Evolutionary conservation across 169 alveolate genomes (phyloP).

Genomic region (Besnoitia besnoiti): DNA sequence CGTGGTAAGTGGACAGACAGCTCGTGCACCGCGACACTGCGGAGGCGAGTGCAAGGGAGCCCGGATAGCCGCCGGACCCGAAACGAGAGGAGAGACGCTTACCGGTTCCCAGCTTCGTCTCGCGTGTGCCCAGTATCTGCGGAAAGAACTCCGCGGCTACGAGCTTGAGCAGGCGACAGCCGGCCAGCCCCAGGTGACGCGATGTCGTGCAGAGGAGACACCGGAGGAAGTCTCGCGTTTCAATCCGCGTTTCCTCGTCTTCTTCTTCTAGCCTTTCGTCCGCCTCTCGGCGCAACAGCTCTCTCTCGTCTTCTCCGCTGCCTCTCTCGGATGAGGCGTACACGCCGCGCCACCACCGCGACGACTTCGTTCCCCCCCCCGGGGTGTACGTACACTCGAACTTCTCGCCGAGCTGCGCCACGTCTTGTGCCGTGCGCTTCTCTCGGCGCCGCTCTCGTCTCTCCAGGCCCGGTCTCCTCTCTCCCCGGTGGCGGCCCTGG

Average conservation of each 20-base stretch:
- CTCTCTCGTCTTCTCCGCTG: no score
- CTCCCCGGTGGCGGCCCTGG: neutral
- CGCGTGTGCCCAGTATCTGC: constrained; percentile 69
- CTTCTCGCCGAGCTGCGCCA: neutral
- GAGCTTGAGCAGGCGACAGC: constrained; percentile 60
- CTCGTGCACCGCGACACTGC: neutral
- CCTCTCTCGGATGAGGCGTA: neutral
- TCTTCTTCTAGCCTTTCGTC: constrained; percentile 25
- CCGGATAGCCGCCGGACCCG: neutral
- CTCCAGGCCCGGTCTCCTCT: neutral
- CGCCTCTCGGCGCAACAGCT: no score
- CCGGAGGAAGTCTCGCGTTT: neutral
- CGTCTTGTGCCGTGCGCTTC: neutral
- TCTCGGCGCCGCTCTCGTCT: neutral
- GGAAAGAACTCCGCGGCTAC: constrained; percentile 72
- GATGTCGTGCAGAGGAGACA: neutral
- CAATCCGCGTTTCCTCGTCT: neutral
- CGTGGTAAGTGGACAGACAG: no score
- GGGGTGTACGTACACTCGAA: neutral
- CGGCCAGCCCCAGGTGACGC: constrained; percentile 15
- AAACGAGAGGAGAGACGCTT: neutral
- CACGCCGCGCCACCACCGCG: neutral
- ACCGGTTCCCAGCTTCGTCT: constrained; percentile 28
- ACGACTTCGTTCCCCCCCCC: neutral
- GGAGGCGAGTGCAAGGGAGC: neutral